A percentile compares a stretch with the other conserved stretches of the same genome.
Conservation (phyloP, 768 basidiomycete genomes). For the Sporobolomyces phaffii region DNA sequence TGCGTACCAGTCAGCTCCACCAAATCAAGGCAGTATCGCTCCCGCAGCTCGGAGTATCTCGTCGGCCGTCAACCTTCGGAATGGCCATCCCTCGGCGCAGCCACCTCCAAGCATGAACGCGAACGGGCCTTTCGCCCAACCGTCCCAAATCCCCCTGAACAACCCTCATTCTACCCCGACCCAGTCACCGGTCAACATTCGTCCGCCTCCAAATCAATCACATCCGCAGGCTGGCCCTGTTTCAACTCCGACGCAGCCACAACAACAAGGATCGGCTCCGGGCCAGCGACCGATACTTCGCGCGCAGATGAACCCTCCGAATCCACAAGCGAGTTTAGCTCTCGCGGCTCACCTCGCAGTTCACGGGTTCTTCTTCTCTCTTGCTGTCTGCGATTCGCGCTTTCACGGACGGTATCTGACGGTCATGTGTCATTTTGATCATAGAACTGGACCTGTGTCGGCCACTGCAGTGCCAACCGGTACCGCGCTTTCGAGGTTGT, state of each 20-base stretch:
- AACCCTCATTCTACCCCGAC: background rate
- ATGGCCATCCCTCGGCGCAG: background rate
- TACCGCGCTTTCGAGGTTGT: slow-evolving; percentile 6
- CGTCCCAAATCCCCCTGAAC: background rate
- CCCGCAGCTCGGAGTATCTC: slow-evolving; percentile 4
- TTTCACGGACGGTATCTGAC: too few relatives aligned
- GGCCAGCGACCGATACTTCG: background rate
- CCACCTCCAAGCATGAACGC: background rate
- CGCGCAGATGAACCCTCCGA: slow-evolving; percentile 1
- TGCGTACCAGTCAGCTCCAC: background rate
- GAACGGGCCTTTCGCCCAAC: background rate
- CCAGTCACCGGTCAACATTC: background rate
- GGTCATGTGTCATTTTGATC: too few relatives aligned
- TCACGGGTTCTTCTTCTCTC: slow-evolving; percentile 10
- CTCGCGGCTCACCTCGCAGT: slow-evolving; percentile 22
- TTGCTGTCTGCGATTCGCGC: too few relatives aligned
- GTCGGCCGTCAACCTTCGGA: slow-evolving; percentile 4
- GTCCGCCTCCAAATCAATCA: background rate
- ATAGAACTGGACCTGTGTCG: slow-evolving; percentile 32
- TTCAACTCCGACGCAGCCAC: background rate
- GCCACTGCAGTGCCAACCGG: slow-evolving; percentile 14
- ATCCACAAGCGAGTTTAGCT: slow-evolving; percentile 7
- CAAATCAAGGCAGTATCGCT: slow-evolving; percentile 5
- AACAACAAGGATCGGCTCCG: background rate
- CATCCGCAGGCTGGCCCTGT: background rate